Percentiles rank a stretch among this genome's conserved stretches.
Evolutionary conservation across 2,329 filamentous ascomycete species (phyloP).

Genomic region (Pyricularia sp.): DNA sequence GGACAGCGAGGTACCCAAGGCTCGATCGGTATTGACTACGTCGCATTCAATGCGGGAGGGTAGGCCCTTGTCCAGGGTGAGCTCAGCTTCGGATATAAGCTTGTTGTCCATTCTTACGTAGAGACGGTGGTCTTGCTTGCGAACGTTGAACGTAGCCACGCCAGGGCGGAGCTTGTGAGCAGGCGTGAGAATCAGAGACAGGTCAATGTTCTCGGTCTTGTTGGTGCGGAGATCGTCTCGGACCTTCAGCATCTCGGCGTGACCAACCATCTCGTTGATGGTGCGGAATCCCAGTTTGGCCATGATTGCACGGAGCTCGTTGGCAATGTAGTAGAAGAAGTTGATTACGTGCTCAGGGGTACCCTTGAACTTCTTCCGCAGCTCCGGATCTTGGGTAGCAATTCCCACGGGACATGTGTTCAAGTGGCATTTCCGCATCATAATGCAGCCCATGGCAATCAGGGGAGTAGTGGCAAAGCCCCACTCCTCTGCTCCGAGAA

Average conservation of each 20-base stretch:
- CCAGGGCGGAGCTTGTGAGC: slow-evolving; percentile 93
- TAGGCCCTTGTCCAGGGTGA: slow-evolving; percentile 88
- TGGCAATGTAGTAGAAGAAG: slow-evolving; percentile 97
- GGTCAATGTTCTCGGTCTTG: slow-evolving; percentile 88
- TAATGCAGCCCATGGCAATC: slow-evolving; percentile 94
- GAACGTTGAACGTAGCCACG: slow-evolving; percentile 93
- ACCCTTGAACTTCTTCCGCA: slow-evolving; percentile 87
- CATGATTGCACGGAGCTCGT: slow-evolving; percentile 95
- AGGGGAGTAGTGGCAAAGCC: slow-evolving; percentile 91
- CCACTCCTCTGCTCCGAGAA: slow-evolving; percentile 97
- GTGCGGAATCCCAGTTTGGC: slow-evolving; percentile 89
- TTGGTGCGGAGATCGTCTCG: slow-evolving; percentile 78
- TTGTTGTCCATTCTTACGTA: slow-evolving; percentile 95
- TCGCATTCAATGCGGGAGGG: slow-evolving; percentile 92
- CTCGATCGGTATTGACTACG: slow-evolving; percentile 92
- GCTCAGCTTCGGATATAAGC: slow-evolving; percentile 88
- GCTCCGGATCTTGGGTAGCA: slow-evolving; percentile 88
- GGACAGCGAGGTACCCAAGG: slow-evolving; percentile 84
- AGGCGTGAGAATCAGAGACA: slow-evolving; percentile 86
- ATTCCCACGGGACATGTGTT: slow-evolving; percentile 91
- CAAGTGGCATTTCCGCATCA: slow-evolving; percentile 72
- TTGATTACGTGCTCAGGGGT: slow-evolving; percentile 96
- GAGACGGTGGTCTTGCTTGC: slow-evolving; percentile 93
- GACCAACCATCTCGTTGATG: slow-evolving; percentile 96
- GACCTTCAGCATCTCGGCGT: slow-evolving; percentile 76